These are phyloP conservation scores for Ensete glaucum DNA, from an alignment of 176 grass and related monocot species.

Conservation along the genomic window DNA sequence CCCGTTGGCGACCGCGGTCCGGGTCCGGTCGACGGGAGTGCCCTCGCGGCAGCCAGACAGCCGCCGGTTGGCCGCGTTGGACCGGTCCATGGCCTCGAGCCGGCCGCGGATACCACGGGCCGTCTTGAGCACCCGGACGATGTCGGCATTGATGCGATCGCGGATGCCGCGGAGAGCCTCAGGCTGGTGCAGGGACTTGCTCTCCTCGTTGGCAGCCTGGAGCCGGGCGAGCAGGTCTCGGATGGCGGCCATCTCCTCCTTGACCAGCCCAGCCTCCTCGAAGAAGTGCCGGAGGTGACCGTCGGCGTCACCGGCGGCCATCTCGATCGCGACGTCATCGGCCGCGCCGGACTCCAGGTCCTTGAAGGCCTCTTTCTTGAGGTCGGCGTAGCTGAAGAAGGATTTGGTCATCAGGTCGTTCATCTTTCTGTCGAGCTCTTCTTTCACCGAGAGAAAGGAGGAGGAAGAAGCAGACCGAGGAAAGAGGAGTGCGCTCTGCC, in stretches of 20 bases:
- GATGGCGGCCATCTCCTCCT: constrained; percentile 77
- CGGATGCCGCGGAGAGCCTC: constrained; percentile 61
- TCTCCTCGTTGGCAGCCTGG: constrained; percentile 70
- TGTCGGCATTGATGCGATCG: constrained; percentile 56
- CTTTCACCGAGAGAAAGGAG: too few relatives aligned
- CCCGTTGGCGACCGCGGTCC: constrained; percentile 59
- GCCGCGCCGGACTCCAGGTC: constrained; percentile 55
- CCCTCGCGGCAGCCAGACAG: constrained; percentile 58
- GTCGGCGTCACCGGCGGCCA: constrained; percentile 35
- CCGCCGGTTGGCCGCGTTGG: constrained; percentile 54
- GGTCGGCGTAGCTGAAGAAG: constrained; percentile 90
- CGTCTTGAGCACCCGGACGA: constrained; percentile 41
- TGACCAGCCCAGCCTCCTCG: constrained; percentile 54
- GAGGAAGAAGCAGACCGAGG: too few relatives aligned
- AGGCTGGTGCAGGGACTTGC: constrained; percentile 61
- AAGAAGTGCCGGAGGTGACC: constrained; percentile 76
- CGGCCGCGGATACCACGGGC: constrained; percentile 47
- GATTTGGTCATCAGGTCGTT: constrained; percentile 98
- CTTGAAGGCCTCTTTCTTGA: constrained; percentile 91
- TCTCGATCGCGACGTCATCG: constrained; percentile 36
- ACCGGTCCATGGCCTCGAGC: constrained; percentile 65
- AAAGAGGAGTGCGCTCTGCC: too few relatives aligned
- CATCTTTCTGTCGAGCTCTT: constrained; percentile 20
- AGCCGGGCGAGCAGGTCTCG: constrained; percentile 53
- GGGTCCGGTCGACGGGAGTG: constrained; percentile 67